Evolutionary conservation across 192 early-diverging fungal genomes (phyloP), one percentile per base, ranked within the genome.

Genomic region (Jimgerdemannia flammicorona): DNA sequence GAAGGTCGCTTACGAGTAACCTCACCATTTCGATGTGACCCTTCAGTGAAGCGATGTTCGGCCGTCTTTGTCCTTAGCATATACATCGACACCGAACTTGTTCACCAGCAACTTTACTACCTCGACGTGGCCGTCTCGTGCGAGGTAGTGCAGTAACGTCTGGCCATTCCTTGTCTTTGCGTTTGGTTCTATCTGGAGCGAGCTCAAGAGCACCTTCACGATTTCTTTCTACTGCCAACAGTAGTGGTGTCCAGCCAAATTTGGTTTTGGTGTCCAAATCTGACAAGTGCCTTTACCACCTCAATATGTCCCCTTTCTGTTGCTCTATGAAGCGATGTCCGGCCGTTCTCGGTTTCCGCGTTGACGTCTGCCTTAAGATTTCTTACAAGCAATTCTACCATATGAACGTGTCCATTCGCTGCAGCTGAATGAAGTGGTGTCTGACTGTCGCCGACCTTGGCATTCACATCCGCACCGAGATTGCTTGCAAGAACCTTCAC

Each of bases 71-170:
- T 77, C 80, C 18, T 78, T 78, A 67, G 80, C 76, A 49, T 81
- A 78, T 43, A 78, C 71, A 63, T 81, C 80, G 1, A 77, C 80
- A 14, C 80, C 80, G 59, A 74, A 78, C 72, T 87, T 83, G 70
- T 84, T 80, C 14, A 92, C 75, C 4, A 93, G 77, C 8, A 67
- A 70, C 0, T 79, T 66, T 2, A 85, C 84, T 43, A 76, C 81
- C 63, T 84, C 84, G 66, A 82, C 76, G 8, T 90, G 85, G 4
- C 87, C 89, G 29, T 83, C 83, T 18, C 73, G 78, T 67, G 86
- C 87, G 0, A 84, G 78, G 3, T 72, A 76, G 54, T 89, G 88
- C 17, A 87, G 81, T 17, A 78, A 49, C 3, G 88, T 87, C 59
- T 82, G 80, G 10, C 86, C 86, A 10, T 85, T 80, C 18, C 77